These are phyloP conservation scores for Cercospora brassicicola DNA, from an alignment of 2,329 filamentous ascomycete species.

Conservation along the genomic window DNA sequence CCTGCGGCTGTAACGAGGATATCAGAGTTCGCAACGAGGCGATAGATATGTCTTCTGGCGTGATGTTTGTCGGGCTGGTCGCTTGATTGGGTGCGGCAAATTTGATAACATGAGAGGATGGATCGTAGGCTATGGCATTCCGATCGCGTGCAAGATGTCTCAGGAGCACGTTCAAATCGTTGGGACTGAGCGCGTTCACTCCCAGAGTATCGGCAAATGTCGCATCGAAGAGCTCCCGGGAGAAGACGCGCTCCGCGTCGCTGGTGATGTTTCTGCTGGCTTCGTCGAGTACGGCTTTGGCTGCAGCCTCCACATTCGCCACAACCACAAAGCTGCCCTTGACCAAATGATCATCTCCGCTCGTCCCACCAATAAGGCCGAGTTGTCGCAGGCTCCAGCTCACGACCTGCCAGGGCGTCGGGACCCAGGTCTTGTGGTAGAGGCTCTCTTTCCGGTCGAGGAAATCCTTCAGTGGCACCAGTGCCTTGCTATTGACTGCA, in stretches of 20 bases:
- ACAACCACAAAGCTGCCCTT: constrained; percentile 66
- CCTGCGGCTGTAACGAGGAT: constrained; percentile 63
- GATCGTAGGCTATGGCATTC: constrained; percentile 36
- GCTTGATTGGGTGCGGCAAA: constrained; percentile 60
- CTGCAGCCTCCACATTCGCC: constrained; percentile 58
- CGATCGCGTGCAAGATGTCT: constrained; percentile 55
- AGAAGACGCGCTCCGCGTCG: constrained; percentile 39
- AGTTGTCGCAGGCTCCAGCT: constrained; percentile 73
- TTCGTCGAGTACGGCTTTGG: constrained; percentile 42
- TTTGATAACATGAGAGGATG: constrained; percentile 62
- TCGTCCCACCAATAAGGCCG: constrained; percentile 7
- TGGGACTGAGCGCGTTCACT: constrained; percentile 36
- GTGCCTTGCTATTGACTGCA: constrained; percentile 65
- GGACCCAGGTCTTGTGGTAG: constrained; percentile 68
- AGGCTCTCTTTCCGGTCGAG: constrained; percentile 65
- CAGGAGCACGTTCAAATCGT: constrained; percentile 52
- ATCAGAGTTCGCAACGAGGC: constrained; percentile 77
- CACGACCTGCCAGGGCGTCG: constrained; percentile 67
- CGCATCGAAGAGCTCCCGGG: constrained; percentile 33
- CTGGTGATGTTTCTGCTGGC: constrained; percentile 37
- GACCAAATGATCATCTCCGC: constrained; percentile 57
- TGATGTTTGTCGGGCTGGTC: constrained; percentile 54
- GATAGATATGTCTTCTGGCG: constrained; percentile 76
- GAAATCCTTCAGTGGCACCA: constrained; percentile 72
- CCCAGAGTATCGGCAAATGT: constrained; percentile 31